phyloP scores from a whole-genome alignment of 768 basidiomycete species.

The Obba rivulosa region DNA sequence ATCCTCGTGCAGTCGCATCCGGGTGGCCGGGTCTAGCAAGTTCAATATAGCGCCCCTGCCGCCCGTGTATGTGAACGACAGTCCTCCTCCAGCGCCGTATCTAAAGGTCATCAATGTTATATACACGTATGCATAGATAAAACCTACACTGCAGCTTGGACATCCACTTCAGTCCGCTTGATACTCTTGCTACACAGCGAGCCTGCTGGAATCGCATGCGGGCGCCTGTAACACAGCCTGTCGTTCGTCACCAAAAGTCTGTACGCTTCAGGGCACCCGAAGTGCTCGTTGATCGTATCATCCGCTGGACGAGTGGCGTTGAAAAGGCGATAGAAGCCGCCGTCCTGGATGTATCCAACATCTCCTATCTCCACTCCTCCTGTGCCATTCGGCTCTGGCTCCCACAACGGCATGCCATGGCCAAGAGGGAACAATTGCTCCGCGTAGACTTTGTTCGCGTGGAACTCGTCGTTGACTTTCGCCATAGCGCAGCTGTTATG shows the following conservation, averaged over 20 bases:
- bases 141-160: slow-evolving; percentile 7
- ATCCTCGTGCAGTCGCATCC: slow-evolving; percentile 2
- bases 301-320: slow-evolving; percentile 8
- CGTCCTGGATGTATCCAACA: slow-evolving; percentile 12
- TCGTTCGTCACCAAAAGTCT: neutral
- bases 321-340: slow-evolving; percentile 17
- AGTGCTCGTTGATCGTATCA: slow-evolving; percentile 2
- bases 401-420: slow-evolving; percentile 12
- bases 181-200: slow-evolving; percentile 6
- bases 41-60: slow-evolving; percentile 16
- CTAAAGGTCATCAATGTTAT: neutral
- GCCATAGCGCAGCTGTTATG: no score
- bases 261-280: slow-evolving; percentile 7
- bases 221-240: neutral
- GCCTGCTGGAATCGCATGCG: neutral
- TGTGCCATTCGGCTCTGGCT: slow-evolving; percentile 7
- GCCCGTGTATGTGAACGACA: slow-evolving; percentile 10
- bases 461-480: no score
- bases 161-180: neutral
- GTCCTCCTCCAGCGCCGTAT: slow-evolving; percentile 4
- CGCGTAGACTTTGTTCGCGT: slow-evolving; percentile 5
- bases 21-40: neutral
- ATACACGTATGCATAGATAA: neutral
- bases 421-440: slow-evolving; percentile 6
- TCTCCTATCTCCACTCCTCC: slow-evolving; percentile 13